Base-by-base conservation (phyloP, 345 rosid genomes). In the Aethionema arabicum region DNA sequence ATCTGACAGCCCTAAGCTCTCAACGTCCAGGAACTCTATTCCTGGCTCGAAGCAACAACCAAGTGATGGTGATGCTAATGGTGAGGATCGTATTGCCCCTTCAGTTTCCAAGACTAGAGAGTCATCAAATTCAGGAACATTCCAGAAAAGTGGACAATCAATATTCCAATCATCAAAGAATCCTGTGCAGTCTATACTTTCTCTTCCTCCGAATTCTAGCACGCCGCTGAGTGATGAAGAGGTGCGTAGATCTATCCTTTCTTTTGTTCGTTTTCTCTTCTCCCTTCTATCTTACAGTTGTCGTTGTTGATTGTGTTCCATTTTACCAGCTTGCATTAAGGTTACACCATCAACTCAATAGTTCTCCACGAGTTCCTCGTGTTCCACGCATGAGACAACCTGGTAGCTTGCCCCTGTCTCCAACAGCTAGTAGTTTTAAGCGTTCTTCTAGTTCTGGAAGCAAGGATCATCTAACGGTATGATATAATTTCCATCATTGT, bases 311-410 rank as follows among this genome's bases (percentile, higher is more conserved):
- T 56, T 37, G 32, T 40, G 44, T 52, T 59, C 32, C 39, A 44
- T 45, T 59, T 76, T 45, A 45, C 15, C 82, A 95, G 99, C 96
- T 95, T 58, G 99, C 99, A 21, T 76, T 95, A 68, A 91, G 89
- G 82, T 67, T 93, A 77, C 99, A 93, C 78, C 96, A 93, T 78
- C 95, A 93, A 68, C 97, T 93, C 75, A 90, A 95, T 56, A 90
- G 99, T 71, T 90, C 98, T 74, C 98, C 95, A 47, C 83, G 99
- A 68, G 99, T 95, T 47, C 95, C 96, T 66, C 95, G 96, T 59
- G 97, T 95, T 42, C 99, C 99, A 7, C 92, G 96, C 46, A 84
- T 90, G 61, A 90, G 96, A 49, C 87, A 90, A 54, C 72, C 90
- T 12, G 88, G 91, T 49, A 85, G 86, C 79, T 82, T 85, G 46